Evolutionary conservation across 1,284 basidiomycete genomes (phyloP), one percentile per base, ranked within the genome.

Genomic region (Ganoderma leucocontextum): DNA sequence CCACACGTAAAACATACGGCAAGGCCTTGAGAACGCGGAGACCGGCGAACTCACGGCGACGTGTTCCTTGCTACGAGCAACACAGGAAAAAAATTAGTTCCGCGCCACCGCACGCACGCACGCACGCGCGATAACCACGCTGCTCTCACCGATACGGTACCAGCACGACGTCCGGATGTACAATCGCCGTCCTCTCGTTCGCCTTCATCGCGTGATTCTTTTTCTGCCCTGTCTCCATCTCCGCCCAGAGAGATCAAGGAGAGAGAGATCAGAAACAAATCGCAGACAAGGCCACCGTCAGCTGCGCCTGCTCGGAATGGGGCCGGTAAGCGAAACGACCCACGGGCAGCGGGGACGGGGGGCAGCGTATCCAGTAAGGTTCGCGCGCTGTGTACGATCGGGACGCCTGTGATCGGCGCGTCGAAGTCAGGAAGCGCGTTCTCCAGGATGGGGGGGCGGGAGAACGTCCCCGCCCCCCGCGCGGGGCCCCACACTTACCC

Each of bases 71-170:
- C 86, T 87, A 70, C 36, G 35, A 42, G 47, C n/a, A 49, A 25
- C 47, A 25, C n/a, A 13, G 22, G 47, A 4, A 25, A 52, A 25
- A 35, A 5, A 17, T 44, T 42, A 49, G 29, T 55, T 67, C 42
- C 65, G 67, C 65, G 29, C 52, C 36, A 55, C 38, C 42, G 29
- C 44, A 58, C 41, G 41, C 13, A 42, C 41, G 41, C 13, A 42
- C 41, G 33, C 52, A 59, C 42, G n/a, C 25, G 59, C 41, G 57
- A 53, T 58, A 64, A 58, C 61, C 55, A 36, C 39, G 47, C 12
- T 25, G 22, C 47, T 52, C 66, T 70, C 69, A 88, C 86, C 87
- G 82, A 78, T 95, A 95, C 0, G 94, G 95, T 0, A 95, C 90
- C 8, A 96, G 83, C 25, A 93, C 82, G 44, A 92, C 86, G 41